Evolutionary conservation across 345 rosid genomes (phyloP).

Genomic region (Anastatica hierochuntica): DNA sequence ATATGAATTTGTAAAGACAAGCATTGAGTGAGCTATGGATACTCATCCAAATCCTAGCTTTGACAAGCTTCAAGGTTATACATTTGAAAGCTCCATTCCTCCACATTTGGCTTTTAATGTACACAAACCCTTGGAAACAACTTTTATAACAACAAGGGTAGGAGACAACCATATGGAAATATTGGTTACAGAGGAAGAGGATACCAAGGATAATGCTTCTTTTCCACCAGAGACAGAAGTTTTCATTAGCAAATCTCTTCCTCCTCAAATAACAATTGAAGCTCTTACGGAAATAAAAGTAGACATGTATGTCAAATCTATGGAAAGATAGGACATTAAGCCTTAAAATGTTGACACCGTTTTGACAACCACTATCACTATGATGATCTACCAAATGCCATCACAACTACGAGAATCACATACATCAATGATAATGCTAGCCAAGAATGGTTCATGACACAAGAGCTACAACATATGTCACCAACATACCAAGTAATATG

Average conservation of each 20-base stretch:
- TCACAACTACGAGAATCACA: neutral
- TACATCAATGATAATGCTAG: neutral
- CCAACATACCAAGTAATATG: neutral
- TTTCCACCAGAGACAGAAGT: neutral
- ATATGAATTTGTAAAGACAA: neutral
- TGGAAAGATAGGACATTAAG: neutral
- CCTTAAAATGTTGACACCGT: neutral
- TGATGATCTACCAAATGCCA: neutral
- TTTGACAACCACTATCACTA: neutral
- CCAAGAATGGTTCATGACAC: neutral
- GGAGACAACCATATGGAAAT: neutral
- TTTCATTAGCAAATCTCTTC: neutral
- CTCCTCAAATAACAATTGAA: neutral
- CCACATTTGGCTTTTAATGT: neutral
- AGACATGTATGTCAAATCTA: neutral
- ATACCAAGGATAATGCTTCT: too few species aligned
- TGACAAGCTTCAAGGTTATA: neutral
- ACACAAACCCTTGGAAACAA: too few species aligned
- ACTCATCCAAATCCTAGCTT: fast-evolving
- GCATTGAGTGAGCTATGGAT: neutral
- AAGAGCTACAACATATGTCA: neutral
- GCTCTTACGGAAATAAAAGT: neutral
- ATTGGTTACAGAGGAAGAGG: neutral
- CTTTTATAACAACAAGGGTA: neutral
- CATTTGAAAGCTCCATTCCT: neutral